Base-by-base conservation (phyloP, 768 basidiomycete species). In the Collybia sordida region DNA sequence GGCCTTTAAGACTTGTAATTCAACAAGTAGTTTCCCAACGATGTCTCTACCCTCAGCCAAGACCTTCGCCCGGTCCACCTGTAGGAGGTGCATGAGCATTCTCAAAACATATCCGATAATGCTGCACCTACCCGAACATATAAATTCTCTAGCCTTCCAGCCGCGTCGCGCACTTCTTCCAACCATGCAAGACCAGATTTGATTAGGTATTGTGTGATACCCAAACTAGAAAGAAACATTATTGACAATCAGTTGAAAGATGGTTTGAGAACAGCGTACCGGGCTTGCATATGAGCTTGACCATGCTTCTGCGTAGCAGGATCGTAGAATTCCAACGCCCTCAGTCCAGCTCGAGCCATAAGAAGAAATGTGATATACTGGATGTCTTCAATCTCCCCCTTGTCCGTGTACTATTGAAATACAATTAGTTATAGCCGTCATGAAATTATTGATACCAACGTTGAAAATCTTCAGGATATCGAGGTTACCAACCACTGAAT, bases 251-350 rank as follows among this genome's bases (percentile, higher is more conserved):
- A 15, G 19, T 24, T 25, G 1, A 6, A 40, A 36, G n/a, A 41
- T 14, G 49, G 25, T 40, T 31, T 6, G 19, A 5, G 44, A 42
- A 12, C 31, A 18, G 53, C 79, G 41, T 64, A 89, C 88, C 90
- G 82, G 39, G 90, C 90, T 67, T 93, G 88, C 91, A 92, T 93
- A 61, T 92, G 90, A 14, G 90, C 90, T 62, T 93, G 90, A 15
- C 91, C 89, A 59, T 93, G 92, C 65, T 91, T 92, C 67, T 83
- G 71, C 12, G 83, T 88, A 22, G 70, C 72, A 21, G 91, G 91
- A 59, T 95, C 89, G 58, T 88, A 95, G 63, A 75, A 92, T 64
- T 93, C 90, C 31, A 94, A 74, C 4, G 83, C 90, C 28, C 86
- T 78, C 28, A 93, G 65, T 53, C 88, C 93, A 35, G 82, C 85